Conservation (phyloP, 805 yeast genomes). For the Nadsonia fulvescens region DNA sequence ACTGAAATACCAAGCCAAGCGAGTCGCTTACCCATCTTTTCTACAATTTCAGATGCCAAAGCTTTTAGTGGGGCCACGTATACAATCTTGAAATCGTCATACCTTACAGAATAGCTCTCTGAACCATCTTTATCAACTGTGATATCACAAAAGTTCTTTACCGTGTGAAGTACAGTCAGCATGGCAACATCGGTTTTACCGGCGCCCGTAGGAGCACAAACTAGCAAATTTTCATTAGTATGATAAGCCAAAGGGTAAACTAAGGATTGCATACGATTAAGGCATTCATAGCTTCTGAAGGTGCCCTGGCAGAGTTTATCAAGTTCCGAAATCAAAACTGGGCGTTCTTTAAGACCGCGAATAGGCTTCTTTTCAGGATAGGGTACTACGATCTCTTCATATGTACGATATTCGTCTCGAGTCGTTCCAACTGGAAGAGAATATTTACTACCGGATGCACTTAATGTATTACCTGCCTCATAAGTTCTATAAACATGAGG, state of each 20-base stretch:
- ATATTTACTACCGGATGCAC: slow-evolving; percentile 66
- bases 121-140: too few relatives aligned
- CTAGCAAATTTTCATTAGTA: slow-evolving; percentile 85
- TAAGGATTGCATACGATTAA: slow-evolving; percentile 79
- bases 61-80: slow-evolving; percentile 92
- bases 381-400: slow-evolving; percentile 79
- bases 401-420: slow-evolving; percentile 22
- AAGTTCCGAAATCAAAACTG: slow-evolving; percentile 36
- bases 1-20: slow-evolving; percentile 77
- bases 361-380: slow-evolving; percentile 28
- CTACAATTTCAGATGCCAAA: slow-evolving; percentile 90
- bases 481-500: slow-evolving; percentile 75
- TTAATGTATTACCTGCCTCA: slow-evolving; percentile 50
- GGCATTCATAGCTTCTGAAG: slow-evolving; percentile 54
- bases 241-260: slow-evolving; percentile 85
- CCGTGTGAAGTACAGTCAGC: slow-evolving; percentile 59
- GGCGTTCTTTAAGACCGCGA: slow-evolving; percentile 16
- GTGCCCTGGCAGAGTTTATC: slow-evolving; percentile 74
- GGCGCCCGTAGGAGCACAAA: slow-evolving; percentile 97
- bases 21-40: slow-evolving; percentile 60
- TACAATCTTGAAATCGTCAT: slow-evolving; percentile 74
- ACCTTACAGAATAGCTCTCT: slow-evolving; percentile 38
- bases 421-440: slow-evolving; percentile 70
- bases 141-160: slow-evolving; percentile 36
- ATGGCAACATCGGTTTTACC: slow-evolving; percentile 93